A percentile compares a stretch with the other conserved stretches of the same genome.
Evolutionary conservation across 495 filamentous ascomycete genomes (phyloP).

Genomic region (Chaetomium tenue): DNA sequence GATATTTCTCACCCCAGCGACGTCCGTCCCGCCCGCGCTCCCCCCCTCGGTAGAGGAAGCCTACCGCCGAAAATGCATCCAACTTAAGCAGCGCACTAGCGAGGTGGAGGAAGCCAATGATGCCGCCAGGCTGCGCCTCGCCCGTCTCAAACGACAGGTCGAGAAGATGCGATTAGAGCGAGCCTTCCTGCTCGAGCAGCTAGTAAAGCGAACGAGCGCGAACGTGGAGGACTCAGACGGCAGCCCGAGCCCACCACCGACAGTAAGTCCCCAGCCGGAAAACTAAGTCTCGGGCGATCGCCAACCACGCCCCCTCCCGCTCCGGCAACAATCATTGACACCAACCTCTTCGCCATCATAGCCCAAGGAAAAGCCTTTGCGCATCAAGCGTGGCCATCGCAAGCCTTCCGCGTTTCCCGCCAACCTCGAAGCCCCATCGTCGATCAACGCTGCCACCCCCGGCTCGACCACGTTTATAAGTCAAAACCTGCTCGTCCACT

Average conservation of each 20-base stretch:
- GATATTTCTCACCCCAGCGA: constrained; percentile 33
- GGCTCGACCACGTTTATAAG: constrained; percentile 43
- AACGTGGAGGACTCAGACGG: constrained; percentile 72
- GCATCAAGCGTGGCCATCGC: constrained; percentile 74
- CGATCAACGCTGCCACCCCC: constrained; percentile 29
- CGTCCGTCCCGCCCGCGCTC: constrained; percentile 58
- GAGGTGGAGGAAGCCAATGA: constrained; percentile 92
- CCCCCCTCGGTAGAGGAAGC: constrained; percentile 93
- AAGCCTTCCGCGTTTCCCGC: constrained; percentile 48
- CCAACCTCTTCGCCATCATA: constrained; percentile 37
- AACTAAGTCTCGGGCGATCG: constrained; percentile 9
- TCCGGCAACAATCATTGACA: constrained; percentile 30
- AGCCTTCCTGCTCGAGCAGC: constrained; percentile 83
- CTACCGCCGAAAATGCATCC: constrained; percentile 95
- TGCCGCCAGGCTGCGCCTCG: constrained; percentile 68
- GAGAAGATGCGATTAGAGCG: constrained; percentile 89
- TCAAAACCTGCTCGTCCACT: constrained; percentile 43
- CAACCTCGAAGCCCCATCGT: constrained; percentile 25
- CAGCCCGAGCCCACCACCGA: constrained; percentile 68
- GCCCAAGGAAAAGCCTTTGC: constrained; percentile 88
- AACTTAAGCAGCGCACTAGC: constrained; percentile 82
- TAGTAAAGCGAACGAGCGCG: constrained; percentile 80
- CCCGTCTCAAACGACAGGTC: constrained; percentile 76
- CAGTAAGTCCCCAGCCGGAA: constrained; percentile 49
- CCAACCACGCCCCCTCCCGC: constrained; percentile 16